Percentiles rank a stretch among this genome's conserved stretches.
Conservation (phyloP, 305 asterid species). For the Coffea humblotiana region DNA sequence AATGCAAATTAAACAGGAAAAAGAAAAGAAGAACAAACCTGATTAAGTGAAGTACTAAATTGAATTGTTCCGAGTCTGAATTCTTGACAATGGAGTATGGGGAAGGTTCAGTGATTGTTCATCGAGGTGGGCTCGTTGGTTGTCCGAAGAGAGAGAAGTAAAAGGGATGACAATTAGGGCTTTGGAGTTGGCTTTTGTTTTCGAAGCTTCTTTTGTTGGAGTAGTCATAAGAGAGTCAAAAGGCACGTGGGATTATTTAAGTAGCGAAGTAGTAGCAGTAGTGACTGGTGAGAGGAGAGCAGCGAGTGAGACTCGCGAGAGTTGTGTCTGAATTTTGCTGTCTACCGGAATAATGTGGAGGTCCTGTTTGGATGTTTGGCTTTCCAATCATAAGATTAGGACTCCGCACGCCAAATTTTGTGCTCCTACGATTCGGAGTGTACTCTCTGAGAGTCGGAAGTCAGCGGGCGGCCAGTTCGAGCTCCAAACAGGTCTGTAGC, state of each 20-base stretch:
- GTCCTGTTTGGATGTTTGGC: constrained; percentile 20
- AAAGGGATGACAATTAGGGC: constrained; percentile 34
- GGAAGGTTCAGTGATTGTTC: constrained; percentile 16
- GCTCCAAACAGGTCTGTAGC: neutral
- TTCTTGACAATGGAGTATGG: neutral
- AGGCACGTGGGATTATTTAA: constrained; percentile 34
- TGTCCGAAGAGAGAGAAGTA: constrained; percentile 31
- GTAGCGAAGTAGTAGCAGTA: neutral
- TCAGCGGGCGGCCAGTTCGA: neutral
- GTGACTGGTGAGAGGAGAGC: neutral
- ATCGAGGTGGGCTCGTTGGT: constrained; percentile 16
- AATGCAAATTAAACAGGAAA: constrained; percentile 17
- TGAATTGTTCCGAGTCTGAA: constrained; percentile 16
- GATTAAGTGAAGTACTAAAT: constrained; percentile 19
- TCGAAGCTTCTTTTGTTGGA: constrained; percentile 40
- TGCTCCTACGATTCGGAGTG: neutral
- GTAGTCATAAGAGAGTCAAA: constrained; percentile 43
- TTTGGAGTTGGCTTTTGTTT: constrained; percentile 24
- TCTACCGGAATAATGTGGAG: neutral
- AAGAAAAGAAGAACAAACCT: constrained; percentile 26
- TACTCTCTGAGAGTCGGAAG: neutral
- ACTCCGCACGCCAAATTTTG: constrained; percentile 5
- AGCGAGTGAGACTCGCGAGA: neutral
- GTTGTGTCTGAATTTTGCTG: neutral
- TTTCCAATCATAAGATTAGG: constrained; percentile 16